Evolutionary conservation across 2,329 filamentous ascomycete species (phyloP).

Genomic region (Ceratocystis papillata): DNA sequence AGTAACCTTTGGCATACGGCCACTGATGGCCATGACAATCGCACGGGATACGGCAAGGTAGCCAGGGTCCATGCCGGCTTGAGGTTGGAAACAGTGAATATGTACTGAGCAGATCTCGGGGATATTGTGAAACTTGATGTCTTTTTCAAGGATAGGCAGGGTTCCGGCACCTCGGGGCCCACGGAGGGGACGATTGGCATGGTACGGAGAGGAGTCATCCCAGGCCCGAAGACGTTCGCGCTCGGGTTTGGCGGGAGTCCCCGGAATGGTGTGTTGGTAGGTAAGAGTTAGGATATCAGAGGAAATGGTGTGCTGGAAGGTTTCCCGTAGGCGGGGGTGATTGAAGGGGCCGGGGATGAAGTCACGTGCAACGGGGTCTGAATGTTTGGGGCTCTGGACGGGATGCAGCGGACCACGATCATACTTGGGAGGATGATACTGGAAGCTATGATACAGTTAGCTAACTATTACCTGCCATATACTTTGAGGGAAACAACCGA

Average conservation of each 20-base stretch:
- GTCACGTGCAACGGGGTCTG: conserved; percentile 76
- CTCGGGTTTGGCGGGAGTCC: conserved; percentile 45
- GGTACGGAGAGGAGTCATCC: conserved; percentile 87
- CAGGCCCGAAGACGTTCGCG: conserved; percentile 66
- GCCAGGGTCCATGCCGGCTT: conserved; percentile 58
- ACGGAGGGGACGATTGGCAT: conserved; percentile 77
- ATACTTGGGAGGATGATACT: conserved; percentile 89
- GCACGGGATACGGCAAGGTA: conserved; percentile 74
- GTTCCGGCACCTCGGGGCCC: conserved; percentile 67
- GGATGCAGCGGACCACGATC: conserved; percentile 88
- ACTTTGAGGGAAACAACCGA: neutral
- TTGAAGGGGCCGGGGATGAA: conserved; percentile 89
- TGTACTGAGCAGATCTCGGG: conserved; percentile 73
- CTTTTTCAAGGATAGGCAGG: conserved; percentile 59
- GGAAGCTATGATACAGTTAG: conserved; percentile 53
- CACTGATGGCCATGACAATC: conserved; percentile 74
- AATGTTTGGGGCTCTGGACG: conserved; percentile 75
- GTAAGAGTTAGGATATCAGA: conserved; percentile 79
- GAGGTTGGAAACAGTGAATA: conserved; percentile 63
- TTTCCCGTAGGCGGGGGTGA: conserved; percentile 76
- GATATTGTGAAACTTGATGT: conserved; percentile 72
- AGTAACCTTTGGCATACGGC: conserved; percentile 60
- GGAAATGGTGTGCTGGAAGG: conserved; percentile 75
- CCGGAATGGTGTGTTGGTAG: conserved; percentile 77
- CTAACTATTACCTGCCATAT: neutral